phyloP scores from a whole-genome alignment of 352 stramenopile genomes.

The Pythium grandisporangium region DNA sequence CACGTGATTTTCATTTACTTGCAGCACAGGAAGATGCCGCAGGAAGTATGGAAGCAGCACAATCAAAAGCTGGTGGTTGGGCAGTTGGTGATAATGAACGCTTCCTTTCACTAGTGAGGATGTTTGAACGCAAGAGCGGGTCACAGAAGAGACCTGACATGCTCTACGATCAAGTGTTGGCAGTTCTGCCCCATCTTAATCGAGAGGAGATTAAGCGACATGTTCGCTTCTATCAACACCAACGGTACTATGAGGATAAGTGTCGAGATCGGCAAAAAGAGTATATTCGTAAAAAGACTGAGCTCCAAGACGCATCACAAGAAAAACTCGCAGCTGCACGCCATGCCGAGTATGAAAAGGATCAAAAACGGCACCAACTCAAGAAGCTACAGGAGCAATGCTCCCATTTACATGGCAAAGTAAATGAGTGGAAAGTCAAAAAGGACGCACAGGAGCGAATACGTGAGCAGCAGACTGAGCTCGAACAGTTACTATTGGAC shows the following conservation, averaged over 20 bases:
- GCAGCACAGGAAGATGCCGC: constrained; percentile 22
- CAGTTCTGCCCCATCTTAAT: constrained; percentile 27
- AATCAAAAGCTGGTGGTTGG: constrained; percentile 35
- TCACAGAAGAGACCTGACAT: constrained; percentile 32
- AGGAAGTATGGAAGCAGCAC: constrained; percentile 21
- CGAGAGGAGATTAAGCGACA: constrained; percentile 36
- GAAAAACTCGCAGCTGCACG: constrained; percentile 18
- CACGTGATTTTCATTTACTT: constrained; percentile 25
- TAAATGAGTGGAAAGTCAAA: constrained; percentile 34
- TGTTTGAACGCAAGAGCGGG: constrained; percentile 22
- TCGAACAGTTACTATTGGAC: constrained; percentile 26
- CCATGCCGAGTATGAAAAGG: constrained; percentile 16
- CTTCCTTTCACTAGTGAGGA: constrained; percentile 46
- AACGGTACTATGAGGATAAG: constrained; percentile 47
- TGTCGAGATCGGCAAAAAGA: constrained; percentile 32
- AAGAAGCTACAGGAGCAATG: constrained; percentile 30
- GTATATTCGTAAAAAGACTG: constrained; percentile 22
- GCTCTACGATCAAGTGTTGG: constrained; percentile 46
- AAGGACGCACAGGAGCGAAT: constrained; percentile 57
- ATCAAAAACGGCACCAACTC: constrained; percentile 22
- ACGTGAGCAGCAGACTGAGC: constrained; percentile 36
- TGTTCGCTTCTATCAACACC: constrained; percentile 48
- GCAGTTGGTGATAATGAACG: constrained; percentile 34
- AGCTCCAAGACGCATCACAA: constrained; percentile 16
- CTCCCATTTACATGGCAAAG: constrained; percentile 22